Conservation (phyloP, 164 flowering plant species). For the Liquidambar formosana region DNA sequence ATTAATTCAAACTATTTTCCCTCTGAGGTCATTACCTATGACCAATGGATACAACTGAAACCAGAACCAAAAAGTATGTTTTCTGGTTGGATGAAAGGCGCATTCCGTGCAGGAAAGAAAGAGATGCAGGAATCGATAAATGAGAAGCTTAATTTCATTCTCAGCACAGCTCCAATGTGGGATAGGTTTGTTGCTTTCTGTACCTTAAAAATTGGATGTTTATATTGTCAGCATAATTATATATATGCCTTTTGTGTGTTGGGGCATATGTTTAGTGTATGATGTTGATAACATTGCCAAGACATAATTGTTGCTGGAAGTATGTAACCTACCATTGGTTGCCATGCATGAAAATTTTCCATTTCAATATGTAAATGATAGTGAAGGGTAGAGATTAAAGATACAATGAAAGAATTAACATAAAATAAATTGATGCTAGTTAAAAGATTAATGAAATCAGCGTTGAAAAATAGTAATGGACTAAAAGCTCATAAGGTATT, state of each 20-base stretch:
- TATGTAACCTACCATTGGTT: neutral
- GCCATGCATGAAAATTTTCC: neutral
- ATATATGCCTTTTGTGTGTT: neutral
- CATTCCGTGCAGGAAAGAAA: conserved; percentile 64
- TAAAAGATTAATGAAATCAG: neutral
- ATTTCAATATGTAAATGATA: neutral
- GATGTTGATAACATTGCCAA: neutral
- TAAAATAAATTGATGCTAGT: neutral
- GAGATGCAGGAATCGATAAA: conserved; percentile 67
- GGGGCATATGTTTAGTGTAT: neutral
- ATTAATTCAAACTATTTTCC: conserved; percentile 45
- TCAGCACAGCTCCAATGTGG: conserved; percentile 88
- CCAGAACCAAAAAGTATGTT: conserved; percentile 54
- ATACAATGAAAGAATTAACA: neutral
- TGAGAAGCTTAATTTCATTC: conserved; percentile 62
- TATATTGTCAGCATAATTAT: neutral
- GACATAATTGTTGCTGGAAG: neutral
- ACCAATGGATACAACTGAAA: conserved; percentile 67
- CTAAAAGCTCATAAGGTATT: neutral
- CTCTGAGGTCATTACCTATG: conserved; percentile 77
- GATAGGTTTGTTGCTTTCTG: conserved; percentile 63
- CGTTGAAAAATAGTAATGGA: neutral
- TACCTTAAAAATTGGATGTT: neutral
- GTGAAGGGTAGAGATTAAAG: neutral
- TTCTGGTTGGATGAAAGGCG: conserved; percentile 87